Conservation (phyloP, 2,329 filamentous ascomycete species). For the Colletotrichum sp. region DNA sequence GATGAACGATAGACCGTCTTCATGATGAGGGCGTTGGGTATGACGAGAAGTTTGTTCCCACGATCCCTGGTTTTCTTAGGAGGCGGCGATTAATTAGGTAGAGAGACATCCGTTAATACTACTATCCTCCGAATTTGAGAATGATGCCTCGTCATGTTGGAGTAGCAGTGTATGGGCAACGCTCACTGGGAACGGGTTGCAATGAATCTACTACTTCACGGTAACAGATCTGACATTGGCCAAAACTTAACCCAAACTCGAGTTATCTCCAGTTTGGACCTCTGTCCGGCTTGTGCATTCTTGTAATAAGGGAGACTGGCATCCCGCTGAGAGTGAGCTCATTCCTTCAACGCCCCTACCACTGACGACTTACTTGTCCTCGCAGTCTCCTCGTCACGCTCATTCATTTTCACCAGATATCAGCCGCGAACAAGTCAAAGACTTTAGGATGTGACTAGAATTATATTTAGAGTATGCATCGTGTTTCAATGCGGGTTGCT, state of each 20-base stretch:
- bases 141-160: not conserved
- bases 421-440: not conserved
- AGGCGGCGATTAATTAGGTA: not conserved
- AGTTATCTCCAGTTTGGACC: not conserved
- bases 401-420: not conserved
- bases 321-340: too few species aligned
- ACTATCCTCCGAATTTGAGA: not conserved
- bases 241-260: not conserved
- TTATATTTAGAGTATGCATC: not conserved
- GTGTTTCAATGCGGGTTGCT: not conserved
- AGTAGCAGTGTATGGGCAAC: not conserved
- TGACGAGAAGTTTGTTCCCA: not conserved
- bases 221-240: not conserved
- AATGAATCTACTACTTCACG: not conserved
- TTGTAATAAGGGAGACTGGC: not conserved
- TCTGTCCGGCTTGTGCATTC: not conserved
- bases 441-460: not conserved
- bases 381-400: not conserved
- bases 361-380: not conserved
- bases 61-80: not conserved
- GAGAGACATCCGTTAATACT: not conserved
- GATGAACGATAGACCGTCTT: not conserved
- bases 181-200: not conserved
- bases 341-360: not conserved
- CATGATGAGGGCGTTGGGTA: not conserved